Evolutionary conservation across 148 eudicot species (phyloP).

Genomic region (Rhododendron molle): DNA sequence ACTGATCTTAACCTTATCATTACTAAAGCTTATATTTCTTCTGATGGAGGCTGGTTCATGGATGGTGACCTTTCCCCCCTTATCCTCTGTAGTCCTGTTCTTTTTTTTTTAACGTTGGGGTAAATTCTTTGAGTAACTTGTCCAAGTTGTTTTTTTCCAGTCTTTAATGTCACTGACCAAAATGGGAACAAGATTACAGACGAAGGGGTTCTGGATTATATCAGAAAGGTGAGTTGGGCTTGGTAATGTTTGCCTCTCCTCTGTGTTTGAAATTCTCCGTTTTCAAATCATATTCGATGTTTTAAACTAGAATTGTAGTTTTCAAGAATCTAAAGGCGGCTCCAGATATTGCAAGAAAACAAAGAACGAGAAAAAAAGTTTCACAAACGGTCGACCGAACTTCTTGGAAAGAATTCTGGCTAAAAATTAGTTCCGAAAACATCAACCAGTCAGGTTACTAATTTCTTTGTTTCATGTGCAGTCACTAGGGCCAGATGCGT

Average conservation of each 20-base stretch:
- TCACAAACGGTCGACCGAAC: not conserved
- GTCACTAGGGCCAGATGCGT: conserved; percentile 87
- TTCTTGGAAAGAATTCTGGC: not conserved
- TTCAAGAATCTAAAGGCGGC: not conserved
- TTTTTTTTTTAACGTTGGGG: not conserved
- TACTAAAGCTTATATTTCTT: conserved; percentile 89
- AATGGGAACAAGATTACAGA: conserved; percentile 84
- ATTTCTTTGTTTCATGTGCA: conserved; percentile 24
- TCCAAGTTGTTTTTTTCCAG: conserved; percentile 28
- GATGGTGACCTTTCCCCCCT: conserved; percentile 23
- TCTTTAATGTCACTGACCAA: conserved; percentile 89
- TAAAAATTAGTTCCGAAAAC: not conserved
- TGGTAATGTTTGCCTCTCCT: not conserved
- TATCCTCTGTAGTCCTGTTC: not conserved
- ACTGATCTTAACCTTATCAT: conserved; percentile 82
- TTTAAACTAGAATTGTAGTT: not conserved
- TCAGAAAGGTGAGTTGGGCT: conserved; percentile 49
- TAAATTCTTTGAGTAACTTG: not conserved
- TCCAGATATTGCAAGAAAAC: not conserved
- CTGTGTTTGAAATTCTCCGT: not conserved
- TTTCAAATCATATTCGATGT: not conserved
- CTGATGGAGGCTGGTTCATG: conserved; percentile 93
- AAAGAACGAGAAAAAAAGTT: not conserved
- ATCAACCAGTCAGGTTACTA: not conserved
- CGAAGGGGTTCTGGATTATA: conserved; percentile 70